Conservation (phyloP, 2,329 filamentous ascomycete species). For the Fusarium aywerte region DNA sequence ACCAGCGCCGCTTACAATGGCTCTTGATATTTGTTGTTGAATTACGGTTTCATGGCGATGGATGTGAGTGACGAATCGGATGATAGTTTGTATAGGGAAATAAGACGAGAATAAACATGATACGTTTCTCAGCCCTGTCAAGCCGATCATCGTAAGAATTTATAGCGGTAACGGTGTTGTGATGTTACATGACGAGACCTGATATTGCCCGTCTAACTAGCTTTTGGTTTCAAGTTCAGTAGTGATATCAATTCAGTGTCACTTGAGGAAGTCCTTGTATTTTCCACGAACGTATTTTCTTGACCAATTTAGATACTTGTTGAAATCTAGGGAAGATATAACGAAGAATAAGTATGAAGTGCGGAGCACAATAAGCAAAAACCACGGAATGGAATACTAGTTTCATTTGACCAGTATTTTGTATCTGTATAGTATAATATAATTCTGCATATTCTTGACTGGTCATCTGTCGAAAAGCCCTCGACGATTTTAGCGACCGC, state of each 20-base stretch:
- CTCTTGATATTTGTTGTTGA: not conserved
- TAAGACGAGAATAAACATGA: slow-evolving; percentile 18
- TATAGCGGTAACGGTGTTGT: not conserved
- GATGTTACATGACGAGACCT: not conserved
- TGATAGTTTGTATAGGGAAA: not conserved
- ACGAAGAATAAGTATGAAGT: not conserved
- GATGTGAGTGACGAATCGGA: not conserved
- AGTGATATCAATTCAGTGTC: not conserved
- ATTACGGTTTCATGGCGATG: not conserved
- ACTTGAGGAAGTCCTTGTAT: not conserved
- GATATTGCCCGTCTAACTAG: no score
- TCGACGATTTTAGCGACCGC: not conserved
- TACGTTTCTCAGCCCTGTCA: not conserved
- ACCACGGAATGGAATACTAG: no score
- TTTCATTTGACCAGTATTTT: no score
- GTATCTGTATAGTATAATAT: not conserved
- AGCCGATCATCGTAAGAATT: not conserved
- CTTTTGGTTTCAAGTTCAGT: rapidly evolving
- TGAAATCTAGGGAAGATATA: not conserved
- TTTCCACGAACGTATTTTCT: not conserved
- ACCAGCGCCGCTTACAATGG: not conserved
- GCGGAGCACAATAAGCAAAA: no score
- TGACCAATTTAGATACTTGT: rapidly evolving
- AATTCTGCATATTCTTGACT: not conserved
- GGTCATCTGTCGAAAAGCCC: not conserved